These are phyloP conservation scores for Hyphochytrium catenoides DNA, from an alignment of 352 stramenopile genomes.

Conservation along the genomic window DNA sequence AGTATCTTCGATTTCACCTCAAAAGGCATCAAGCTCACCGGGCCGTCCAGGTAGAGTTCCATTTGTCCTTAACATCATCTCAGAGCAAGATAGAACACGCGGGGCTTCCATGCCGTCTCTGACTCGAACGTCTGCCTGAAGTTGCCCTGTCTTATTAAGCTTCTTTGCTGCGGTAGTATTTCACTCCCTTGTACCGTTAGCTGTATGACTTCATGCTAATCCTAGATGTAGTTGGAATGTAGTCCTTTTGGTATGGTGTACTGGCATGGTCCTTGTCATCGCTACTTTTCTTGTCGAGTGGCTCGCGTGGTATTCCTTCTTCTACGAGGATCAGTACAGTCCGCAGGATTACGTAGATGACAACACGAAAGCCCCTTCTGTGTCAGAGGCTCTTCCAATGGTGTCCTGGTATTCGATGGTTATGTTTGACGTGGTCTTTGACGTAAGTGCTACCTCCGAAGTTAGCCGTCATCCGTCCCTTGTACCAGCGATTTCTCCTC, in stretches of 20 bases:
- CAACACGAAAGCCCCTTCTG: constrained; percentile 29
- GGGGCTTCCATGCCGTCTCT: too few species aligned
- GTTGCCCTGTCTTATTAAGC: too few species aligned
- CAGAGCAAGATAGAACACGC: too few species aligned
- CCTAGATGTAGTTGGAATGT: constrained; percentile 27
- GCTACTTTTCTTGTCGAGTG: constrained; percentile 58
- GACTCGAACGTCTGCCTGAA: too few species aligned
- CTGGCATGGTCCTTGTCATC: constrained; percentile 40
- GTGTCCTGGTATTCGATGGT: constrained; percentile 83
- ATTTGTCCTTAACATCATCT: too few species aligned
- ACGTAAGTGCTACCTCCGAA: constrained; percentile 14
- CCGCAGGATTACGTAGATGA: constrained; percentile 17
- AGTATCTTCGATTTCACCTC: too few species aligned
- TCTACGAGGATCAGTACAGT: constrained; percentile 22
- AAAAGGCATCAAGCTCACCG: too few species aligned
- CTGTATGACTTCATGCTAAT: constrained; percentile 54
- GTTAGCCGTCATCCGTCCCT: too few species aligned
- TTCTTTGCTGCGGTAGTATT: too few species aligned
- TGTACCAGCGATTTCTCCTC: too few species aligned
- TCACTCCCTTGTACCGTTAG: too few species aligned
- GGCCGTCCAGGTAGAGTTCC: too few species aligned
- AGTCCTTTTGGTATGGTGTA: constrained; percentile 51
- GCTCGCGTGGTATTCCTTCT: constrained; percentile 43
- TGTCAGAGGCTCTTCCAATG: constrained; percentile 64
- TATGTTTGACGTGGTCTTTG: constrained; percentile 65